These are phyloP conservation scores for Geotrichum candidum DNA, from an alignment of 1,139 yeast species.

Conservation along the genomic window DNA sequence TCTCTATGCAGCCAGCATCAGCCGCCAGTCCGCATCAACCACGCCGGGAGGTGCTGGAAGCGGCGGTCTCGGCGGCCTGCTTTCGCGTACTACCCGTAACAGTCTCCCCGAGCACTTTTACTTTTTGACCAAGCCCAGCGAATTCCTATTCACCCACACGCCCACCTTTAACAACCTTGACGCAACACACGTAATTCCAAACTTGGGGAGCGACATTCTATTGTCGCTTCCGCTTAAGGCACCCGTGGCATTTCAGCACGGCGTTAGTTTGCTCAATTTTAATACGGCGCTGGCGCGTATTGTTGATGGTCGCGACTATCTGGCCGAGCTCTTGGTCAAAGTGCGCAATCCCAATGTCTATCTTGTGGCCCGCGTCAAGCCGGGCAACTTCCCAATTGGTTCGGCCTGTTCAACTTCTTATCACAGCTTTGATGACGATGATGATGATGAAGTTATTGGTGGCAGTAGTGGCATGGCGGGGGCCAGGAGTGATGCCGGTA, in stretches of 20 bases:
- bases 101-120: constrained; percentile 40
- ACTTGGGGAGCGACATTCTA: constrained; percentile 70
- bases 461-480: constrained; percentile 18
- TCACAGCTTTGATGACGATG: not conserved
- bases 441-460: constrained; percentile 4
- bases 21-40: not conserved
- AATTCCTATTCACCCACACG: constrained; percentile 74
- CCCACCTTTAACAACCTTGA: constrained; percentile 60
- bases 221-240: constrained; percentile 77
- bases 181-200: constrained; percentile 83
- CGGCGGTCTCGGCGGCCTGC: not conserved
- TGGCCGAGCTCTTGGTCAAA: constrained; percentile 68
- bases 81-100: not conserved
- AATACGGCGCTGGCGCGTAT: constrained; percentile 72
- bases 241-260: constrained; percentile 65
- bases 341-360: constrained; percentile 64
- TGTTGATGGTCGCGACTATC: constrained; percentile 31
- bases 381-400: constrained; percentile 24
- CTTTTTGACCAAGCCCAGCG: constrained; percentile 69
- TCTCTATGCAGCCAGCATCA: constrained; percentile 26
- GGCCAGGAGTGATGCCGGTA: constrained; percentile 1
- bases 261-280: constrained; percentile 56
- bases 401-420: constrained; percentile 14
- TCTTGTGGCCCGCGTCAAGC: constrained; percentile 47
- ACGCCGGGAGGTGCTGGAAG: not conserved